Conservation (phyloP, 164 flowering plant genomes). For the Dillenia suffruticosa region DNA sequence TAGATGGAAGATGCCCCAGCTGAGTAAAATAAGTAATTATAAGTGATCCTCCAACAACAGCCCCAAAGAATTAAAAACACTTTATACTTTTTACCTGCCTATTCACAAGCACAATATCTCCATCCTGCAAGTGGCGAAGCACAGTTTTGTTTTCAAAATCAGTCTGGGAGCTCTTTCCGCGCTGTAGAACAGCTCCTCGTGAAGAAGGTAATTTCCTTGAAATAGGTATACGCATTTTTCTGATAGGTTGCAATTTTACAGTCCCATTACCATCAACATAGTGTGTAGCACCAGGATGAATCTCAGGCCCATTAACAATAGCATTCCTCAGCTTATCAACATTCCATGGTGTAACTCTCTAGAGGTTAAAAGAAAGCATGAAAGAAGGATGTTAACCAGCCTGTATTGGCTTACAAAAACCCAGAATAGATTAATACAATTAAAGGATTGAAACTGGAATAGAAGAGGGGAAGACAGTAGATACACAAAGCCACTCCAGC, state of each 20-base stretch:
- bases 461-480: no score
- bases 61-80: no score
- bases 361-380: conserved; percentile 9
- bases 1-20: no score
- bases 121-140: conserved; percentile 82
- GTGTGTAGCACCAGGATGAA: conserved; percentile 90
- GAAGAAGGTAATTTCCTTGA: conserved; percentile 79
- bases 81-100: conserved; percentile 56
- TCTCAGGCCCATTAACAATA: conserved; percentile 73
- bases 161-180: conserved; percentile 41
- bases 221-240: conserved; percentile 44
- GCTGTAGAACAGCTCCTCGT: conserved; percentile 52
- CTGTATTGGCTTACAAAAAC: no score
- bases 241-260: conserved; percentile 24
- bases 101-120: conserved; percentile 93
- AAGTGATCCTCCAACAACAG: no score
- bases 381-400: no score
- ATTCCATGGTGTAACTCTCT: conserved; percentile 97
- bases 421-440: no score
- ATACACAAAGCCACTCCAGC: no score
- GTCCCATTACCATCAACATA: conserved; percentile 48
- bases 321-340: conserved; percentile 63
- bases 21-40: no score
- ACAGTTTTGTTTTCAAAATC: conserved; percentile 83
- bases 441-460: no score